Evolutionary conservation across 2,329 filamentous ascomycete genomes (phyloP), one percentile per base, ranked within the genome.

Genomic region (Fusarium sp.): DNA sequence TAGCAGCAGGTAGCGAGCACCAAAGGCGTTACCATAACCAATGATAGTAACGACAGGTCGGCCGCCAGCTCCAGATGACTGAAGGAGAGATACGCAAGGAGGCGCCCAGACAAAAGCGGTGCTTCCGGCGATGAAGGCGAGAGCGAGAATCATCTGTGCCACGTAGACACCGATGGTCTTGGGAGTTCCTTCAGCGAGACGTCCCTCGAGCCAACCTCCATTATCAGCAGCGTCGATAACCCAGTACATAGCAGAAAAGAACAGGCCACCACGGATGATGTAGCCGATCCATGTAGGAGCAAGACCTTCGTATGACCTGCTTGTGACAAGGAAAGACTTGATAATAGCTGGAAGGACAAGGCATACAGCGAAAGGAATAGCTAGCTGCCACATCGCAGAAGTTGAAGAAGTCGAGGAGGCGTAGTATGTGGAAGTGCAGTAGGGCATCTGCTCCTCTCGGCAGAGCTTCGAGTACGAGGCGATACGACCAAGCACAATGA

Each of bases 361-460:
- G 16, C 91, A 90, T 12, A 94, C 86, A n/a, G 88, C 74, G 73
- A 94, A 92, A 1, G 95, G 93, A 47, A 98, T 91, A 10, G 85
- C 80, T 20, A 98, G 85, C 79, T 98, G 95, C 93, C 94, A 98
- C 3, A 90, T 87, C 2, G 95, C 93, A 5, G 95, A 98, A 2
- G 94, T 98, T 0, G 96, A 98, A 1, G 95, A 97, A 5, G 91
- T 93, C 12, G 91, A 88, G 0, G 95, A 98, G 7, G 94, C 92
- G 77, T 99, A 99, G 82, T 98, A 99, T 0, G 96, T 98, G 3
- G 95, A 97, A 55, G 88, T 89, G 83, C 96, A 99, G 81, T 92
- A 97, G 0, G 96, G 96, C 93, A 98, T 98, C 81, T 99, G 96
- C 81, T 99, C 96, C 79, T 99, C 96, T 60, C 96, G 91, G 78